Percentiles rank a stretch among this genome's conserved stretches.
Evolutionary conservation across 2,329 filamentous ascomycete species (phyloP).

Genomic region (Simplicillium aogashimaense): DNA sequence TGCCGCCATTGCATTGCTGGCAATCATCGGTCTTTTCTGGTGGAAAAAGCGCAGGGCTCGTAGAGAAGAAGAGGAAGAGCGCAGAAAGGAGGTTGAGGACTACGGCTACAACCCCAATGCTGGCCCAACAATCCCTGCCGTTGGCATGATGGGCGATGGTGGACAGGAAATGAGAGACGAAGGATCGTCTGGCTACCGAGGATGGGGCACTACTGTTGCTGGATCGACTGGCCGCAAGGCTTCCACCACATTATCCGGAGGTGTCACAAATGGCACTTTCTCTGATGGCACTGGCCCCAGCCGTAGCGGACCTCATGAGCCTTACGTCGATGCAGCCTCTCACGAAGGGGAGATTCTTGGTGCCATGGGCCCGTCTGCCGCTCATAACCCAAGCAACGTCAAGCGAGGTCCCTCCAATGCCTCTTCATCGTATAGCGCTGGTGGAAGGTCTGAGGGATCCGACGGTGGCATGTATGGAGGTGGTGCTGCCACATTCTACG

Average conservation of each 20-base stretch:
- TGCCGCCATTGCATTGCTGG: conserved; percentile 71
- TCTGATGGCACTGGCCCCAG: conserved; percentile 68
- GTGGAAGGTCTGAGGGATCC: conserved; percentile 62
- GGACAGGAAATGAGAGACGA: conserved; percentile 72
- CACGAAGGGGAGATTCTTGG: conserved; percentile 77
- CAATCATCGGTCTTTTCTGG: conserved; percentile 67
- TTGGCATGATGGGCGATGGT: conserved; percentile 37
- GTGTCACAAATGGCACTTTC: conserved; percentile 52
- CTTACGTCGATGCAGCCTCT: conserved; percentile 37
- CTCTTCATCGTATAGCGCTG: conserved; percentile 87
- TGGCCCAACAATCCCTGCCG: conserved; percentile 63
- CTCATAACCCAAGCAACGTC: conserved; percentile 61
- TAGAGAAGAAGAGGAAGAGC: conserved; percentile 75
- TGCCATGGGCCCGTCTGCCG: conserved; percentile 64
- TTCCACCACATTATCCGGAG: conserved; percentile 81
- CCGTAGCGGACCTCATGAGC: conserved; percentile 56
- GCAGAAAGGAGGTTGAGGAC: conserved; percentile 93
- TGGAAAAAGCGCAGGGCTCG: conserved; percentile 84
- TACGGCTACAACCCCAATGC: conserved; percentile 98
- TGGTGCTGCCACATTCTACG: conserved; percentile 40
- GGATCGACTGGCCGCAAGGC: conserved; percentile 69
- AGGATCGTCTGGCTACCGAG: conserved; percentile 71
- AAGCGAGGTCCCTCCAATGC: conserved; percentile 89
- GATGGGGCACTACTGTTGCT: conserved; percentile 73
- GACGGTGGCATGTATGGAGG: conserved; percentile 39